Evolutionary conservation across 1,139 yeast species (phyloP).

Genomic region (Yamadazyma mexicana): DNA sequence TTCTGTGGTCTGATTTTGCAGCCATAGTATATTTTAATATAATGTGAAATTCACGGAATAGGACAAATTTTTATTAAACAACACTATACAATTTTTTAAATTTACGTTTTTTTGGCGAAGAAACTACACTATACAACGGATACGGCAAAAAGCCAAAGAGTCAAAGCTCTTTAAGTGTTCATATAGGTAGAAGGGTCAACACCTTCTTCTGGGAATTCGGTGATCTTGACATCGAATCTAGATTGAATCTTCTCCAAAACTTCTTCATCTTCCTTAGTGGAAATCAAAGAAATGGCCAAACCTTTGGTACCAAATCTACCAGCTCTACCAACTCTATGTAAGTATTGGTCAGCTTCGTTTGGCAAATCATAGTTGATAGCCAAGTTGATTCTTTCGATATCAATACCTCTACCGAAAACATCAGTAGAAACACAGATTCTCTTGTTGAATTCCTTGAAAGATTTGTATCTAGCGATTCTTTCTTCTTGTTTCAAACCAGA

Average conservation of each 20-base stretch:
- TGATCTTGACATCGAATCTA: slow-evolving; percentile 92
- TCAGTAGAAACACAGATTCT: slow-evolving; percentile 98
- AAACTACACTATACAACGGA: slow-evolving; percentile 1
- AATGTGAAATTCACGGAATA: background rate
- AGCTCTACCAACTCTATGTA: slow-evolving; percentile 99
- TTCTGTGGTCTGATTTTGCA: too few species aligned
- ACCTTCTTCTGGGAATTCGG: slow-evolving; percentile 97
- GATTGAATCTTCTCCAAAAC: slow-evolving; percentile 92
- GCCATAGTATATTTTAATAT: background rate
- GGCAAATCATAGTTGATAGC: slow-evolving; percentile 96
- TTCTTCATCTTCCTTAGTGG: slow-evolving; percentile 84
- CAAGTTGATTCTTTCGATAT: slow-evolving; percentile 96
- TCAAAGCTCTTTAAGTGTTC: slow-evolving; percentile 78
- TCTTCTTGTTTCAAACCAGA: slow-evolving; percentile 96
- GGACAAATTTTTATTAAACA: background rate
- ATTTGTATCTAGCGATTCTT: slow-evolving; percentile 94
- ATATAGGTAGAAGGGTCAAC: slow-evolving; percentile 97
- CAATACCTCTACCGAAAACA: slow-evolving; percentile 99
- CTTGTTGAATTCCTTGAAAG: slow-evolving; percentile 96
- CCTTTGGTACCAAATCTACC: slow-evolving; percentile 99
- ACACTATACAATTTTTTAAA: slow-evolving; percentile 1
- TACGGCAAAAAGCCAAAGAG: too few species aligned
- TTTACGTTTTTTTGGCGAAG: background rate
- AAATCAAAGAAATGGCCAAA: slow-evolving; percentile 88
- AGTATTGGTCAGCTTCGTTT: slow-evolving; percentile 92